Evolutionary conservation across 345 rosid species (phyloP).

Genomic region (Sapria himalayana): DNA sequence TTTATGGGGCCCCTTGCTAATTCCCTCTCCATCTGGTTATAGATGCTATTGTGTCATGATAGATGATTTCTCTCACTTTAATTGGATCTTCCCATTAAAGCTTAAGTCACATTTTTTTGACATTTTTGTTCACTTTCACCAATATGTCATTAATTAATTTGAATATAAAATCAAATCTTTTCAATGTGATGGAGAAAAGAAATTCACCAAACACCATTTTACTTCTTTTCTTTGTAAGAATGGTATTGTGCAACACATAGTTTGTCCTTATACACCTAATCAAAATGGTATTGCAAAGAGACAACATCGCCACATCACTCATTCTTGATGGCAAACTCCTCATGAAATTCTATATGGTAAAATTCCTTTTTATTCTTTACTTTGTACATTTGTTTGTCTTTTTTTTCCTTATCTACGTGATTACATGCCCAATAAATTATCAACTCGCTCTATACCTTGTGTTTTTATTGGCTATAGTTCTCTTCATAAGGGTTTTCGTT

Average conservation of each 20-base stretch:
- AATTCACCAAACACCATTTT: background rate
- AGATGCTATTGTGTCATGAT: conserved; percentile 1
- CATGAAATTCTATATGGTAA: background rate
- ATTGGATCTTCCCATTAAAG: conserved; percentile 1
- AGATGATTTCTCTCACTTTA: conserved; percentile 2
- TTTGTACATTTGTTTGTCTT: background rate
- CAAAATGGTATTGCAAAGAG: conserved; percentile 2
- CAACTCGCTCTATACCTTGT: background rate
- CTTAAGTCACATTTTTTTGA: background rate
- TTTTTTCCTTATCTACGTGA: background rate
- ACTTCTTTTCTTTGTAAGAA: background rate
- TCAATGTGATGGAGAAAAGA: conserved; percentile 3
- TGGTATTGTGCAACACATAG: background rate
- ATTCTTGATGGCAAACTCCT: background rate
- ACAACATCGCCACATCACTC: background rate
- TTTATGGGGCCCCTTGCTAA: conserved; percentile 1
- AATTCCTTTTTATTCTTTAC: background rate
- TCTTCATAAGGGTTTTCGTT: conserved; percentile 1
- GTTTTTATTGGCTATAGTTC: conserved; percentile 2
- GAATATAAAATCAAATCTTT: background rate
- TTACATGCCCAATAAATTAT: background rate
- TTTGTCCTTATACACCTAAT: background rate
- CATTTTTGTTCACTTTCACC: background rate
- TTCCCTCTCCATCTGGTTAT: background rate
- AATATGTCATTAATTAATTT: background rate